These are phyloP conservation scores for Friedmanniomyces simplex DNA, from an alignment of 495 filamentous ascomycete genomes.

Conservation along the genomic window DNA sequence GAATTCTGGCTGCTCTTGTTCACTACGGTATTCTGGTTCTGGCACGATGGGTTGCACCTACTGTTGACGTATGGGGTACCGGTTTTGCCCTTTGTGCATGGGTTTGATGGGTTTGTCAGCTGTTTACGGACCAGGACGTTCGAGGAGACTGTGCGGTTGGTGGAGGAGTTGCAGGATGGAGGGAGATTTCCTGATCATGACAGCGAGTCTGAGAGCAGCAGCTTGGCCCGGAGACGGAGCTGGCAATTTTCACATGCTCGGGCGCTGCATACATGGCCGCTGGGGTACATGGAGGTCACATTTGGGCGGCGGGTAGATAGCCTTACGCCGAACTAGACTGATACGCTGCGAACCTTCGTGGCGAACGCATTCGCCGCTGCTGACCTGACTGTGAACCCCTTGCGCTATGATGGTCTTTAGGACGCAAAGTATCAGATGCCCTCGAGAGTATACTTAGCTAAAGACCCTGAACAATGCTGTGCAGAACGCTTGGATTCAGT, in stretches of 20 bases:
- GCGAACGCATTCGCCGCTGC: no score
- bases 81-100: slow-evolving; percentile 50
- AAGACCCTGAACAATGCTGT: no score
- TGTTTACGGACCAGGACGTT: slow-evolving; percentile 53
- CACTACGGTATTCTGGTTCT: slow-evolving; percentile 50
- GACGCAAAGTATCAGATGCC: no score
- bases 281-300: slow-evolving; percentile 24
- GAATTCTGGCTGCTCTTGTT: slow-evolving; percentile 41
- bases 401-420: no score
- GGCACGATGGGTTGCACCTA: slow-evolving; percentile 46
- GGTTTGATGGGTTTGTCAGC: slow-evolving; percentile 58
- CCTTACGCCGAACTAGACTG: neutral
- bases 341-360: no score
- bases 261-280: slow-evolving; percentile 28
- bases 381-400: no score
- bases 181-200: neutral
- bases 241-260: slow-evolving; percentile 19
- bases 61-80: slow-evolving; percentile 57
- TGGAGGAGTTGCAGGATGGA: slow-evolving; percentile 26
- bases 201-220: neutral
- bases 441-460: no score
- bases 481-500: no score
- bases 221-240: neutral
- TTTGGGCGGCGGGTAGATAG: slow-evolving; percentile 11
- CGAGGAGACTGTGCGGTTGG: slow-evolving; percentile 49